Base-by-base conservation (phyloP, 257 asterid genomes). In the Nicotiana noctiflora region DNA sequence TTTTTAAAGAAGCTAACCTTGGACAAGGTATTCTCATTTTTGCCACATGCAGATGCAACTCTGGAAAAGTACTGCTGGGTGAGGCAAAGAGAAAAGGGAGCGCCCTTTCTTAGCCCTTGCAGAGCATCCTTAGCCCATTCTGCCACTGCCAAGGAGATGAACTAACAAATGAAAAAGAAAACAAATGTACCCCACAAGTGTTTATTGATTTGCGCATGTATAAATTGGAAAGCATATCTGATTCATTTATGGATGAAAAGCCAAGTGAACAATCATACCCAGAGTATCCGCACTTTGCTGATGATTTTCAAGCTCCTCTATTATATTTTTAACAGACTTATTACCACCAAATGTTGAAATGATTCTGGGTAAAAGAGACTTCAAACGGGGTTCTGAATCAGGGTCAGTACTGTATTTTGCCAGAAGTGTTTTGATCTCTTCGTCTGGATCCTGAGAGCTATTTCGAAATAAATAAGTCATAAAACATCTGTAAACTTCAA, bases 121-220 rank as follows among this genome's bases (percentile, higher is more conserved):
- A 92, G 79, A 80, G 99, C 97, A 82, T 95, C 99, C 86, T 89
- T 91, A 8, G 98, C 99, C 99, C 99, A 93, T 81, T 89, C 97
- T 11, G 97, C 94, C 92, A 92, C 99, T 95, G 94, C 66, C 72
- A 61, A 82, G 52, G 34, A 49, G n/a, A 67, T 52, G 52, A 37
- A 72, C 57, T 31, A 37, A 61, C 79, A 23, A 51, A 59, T 18
- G 23, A 67, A 46, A 18, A 40, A 40, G 77, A 70, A 44, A 44
- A 40, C 56, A 40, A 68, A 13, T 19, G 13, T 40, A 6, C 12
- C 34, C 77, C 34, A 70, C 77, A 40, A 44, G 32, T 70, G 56
- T 51, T 51, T 51, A 21, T 11, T 37, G 53, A 67, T 67, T 37
- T 67, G 25, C 53, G 12, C 18, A 37, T n/a, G 25, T 32, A 65